Evolutionary conservation across 1,139 yeast species (phyloP), one percentile per base, ranked within the genome.

Genomic region (Geotrichum carabidarum): DNA sequence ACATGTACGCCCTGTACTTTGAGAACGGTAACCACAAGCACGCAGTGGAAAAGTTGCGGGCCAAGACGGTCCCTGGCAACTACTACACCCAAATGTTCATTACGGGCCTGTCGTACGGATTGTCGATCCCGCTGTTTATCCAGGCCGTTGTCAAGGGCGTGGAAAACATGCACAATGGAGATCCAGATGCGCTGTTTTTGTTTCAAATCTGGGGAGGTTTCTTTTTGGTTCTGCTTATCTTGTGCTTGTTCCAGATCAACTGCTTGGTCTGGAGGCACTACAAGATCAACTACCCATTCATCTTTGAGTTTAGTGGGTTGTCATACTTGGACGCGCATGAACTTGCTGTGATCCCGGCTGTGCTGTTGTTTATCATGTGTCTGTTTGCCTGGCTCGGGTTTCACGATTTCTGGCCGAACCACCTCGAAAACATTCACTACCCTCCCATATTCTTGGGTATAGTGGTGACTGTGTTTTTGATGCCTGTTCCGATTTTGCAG

Each of bases 131-230:
- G 0, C 70, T 87, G 32, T 71, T 83, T 32, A 65, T 76, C 1
- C 73, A 82, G 46, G 83, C 80, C 0, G 56, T 84, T 2, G 79
- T 78, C 56, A 59, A 67, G 1, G 91, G 83, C 0, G 62, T 83
- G 0, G 65, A 70, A 50, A 74, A 60, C 41, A 48, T 67, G 18
- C 40, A 48, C 31, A 36, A 42, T 36, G 58, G 51, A 14, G 58
- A 60, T 41, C 62, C 59, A 40, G 71, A 71, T 49, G 63, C 65
- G 3, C 72, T 71, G 48, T 84, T 71, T 57, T 66, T 91, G 56
- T 70, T 93, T 48, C 98, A 94, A 64, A 77, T 93, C 4, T 93
- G 96, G 96, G 97, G 84, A 5, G 98, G 98, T 1, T 89, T 89
- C 68, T 80, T 90, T 60, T 66, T 90, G 55, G 69, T 85, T 5